phyloP scores from a whole-genome alignment of 108 stramenopile genomes.

The Fragilariopsis cylindrus region DNA sequence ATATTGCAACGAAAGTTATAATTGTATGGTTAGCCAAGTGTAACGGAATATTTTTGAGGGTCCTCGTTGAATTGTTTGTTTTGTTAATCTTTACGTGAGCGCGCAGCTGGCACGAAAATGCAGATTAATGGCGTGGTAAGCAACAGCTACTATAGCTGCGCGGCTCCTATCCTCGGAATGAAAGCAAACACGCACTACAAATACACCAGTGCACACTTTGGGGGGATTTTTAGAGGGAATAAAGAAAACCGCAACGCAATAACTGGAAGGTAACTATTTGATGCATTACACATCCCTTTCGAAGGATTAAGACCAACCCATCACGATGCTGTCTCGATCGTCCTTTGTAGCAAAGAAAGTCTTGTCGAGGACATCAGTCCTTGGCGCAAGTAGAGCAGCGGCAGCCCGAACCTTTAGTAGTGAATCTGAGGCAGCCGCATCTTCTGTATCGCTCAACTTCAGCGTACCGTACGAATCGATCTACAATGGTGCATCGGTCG shows the following conservation, averaged over 20 bases:
- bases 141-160: too few species aligned
- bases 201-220: too few species aligned
- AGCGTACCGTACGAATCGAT: constrained; percentile 92
- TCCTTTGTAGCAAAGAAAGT: constrained; percentile 26
- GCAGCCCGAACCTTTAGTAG: constrained; percentile 39
- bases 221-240: too few species aligned
- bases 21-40: constrained; percentile 22
- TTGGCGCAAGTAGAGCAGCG: background rate
- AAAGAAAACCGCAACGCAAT: too few species aligned
- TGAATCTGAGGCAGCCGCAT: constrained; percentile 45
- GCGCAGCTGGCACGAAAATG: too few species aligned
- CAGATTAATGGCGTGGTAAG: too few species aligned
- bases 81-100: too few species aligned
- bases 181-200: too few species aligned
- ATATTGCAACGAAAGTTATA: constrained; percentile 16
- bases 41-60: background rate
- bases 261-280: too few species aligned
- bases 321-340: constrained; percentile 40
- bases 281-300: too few species aligned
- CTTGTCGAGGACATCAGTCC: constrained; percentile 27
- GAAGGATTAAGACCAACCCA: background rate
- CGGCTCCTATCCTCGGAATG: too few species aligned
- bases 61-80: too few species aligned
- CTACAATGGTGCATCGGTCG: constrained; percentile 81
- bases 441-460: constrained; percentile 87